A percentile compares a stretch with the other conserved stretches of the same genome.
Conservation (phyloP, 257 asterid genomes). For the Coffea eugenioides region DNA sequence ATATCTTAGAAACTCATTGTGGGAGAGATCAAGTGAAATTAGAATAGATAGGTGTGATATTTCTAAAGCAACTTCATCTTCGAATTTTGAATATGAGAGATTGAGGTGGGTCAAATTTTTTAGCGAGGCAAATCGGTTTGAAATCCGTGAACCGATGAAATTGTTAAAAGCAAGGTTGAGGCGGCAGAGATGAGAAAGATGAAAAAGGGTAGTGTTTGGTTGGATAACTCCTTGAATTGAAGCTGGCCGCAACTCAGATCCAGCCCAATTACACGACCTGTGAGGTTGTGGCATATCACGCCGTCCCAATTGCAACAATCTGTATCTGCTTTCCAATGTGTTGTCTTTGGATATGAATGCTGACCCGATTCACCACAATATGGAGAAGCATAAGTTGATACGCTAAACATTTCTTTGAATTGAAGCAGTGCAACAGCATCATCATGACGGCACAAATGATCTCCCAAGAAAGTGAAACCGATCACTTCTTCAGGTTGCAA, state of each 20-base stretch:
- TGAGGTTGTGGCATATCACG: not conserved
- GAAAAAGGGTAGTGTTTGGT: no score
- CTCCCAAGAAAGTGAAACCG: not conserved
- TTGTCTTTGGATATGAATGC: slow-evolving; percentile 2
- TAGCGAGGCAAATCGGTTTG: not conserved
- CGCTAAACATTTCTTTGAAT: not conserved
- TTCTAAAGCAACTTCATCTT: not conserved
- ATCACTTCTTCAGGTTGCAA: not conserved
- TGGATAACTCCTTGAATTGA: no score
- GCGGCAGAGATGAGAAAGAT: no score
- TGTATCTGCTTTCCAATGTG: no score
- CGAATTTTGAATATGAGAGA: not conserved
- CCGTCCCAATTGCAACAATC: not conserved
- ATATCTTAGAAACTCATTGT: not conserved
- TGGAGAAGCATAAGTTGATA: not conserved
- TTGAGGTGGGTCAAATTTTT: not conserved
- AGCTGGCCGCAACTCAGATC: slow-evolving; percentile 16
- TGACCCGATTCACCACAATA: not conserved
- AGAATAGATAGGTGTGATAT: not conserved
- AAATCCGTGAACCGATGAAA: not conserved
- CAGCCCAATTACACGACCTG: not conserved
- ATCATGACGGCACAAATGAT: not conserved
- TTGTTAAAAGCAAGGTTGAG: no score
- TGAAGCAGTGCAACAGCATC: slow-evolving; percentile 2
- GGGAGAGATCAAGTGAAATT: not conserved